phyloP scores from a whole-genome alignment of 2,329 filamentous ascomycete species.

The Drechslerella dactyloides region DNA sequence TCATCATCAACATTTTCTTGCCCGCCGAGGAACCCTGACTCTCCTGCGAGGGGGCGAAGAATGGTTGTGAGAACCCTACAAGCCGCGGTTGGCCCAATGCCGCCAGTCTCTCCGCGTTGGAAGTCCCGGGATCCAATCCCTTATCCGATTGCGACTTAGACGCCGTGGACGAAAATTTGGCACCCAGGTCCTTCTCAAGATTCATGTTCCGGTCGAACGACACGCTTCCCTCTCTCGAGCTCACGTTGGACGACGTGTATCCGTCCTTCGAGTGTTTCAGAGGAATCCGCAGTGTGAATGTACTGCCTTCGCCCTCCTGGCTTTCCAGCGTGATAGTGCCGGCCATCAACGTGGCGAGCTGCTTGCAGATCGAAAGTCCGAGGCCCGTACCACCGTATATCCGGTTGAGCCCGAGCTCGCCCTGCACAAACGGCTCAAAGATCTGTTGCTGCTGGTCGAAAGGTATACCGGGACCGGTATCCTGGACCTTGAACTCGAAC shows the following conservation, averaged over 20 bases:
- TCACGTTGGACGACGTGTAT: slow-evolving; percentile 28
- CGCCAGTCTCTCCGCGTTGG: slow-evolving; percentile 60
- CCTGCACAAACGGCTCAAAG: slow-evolving; percentile 93
- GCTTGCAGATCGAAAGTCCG: slow-evolving; percentile 86
- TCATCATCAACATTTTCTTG: slow-evolving; percentile 35
- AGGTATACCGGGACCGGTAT: slow-evolving; percentile 85
- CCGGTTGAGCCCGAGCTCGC: slow-evolving; percentile 83
- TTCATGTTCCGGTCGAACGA: slow-evolving; percentile 26
- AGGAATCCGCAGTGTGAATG: slow-evolving; percentile 82
- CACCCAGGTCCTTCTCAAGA: slow-evolving; percentile 20
- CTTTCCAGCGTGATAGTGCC: slow-evolving; percentile 76
- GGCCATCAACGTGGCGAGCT: slow-evolving; percentile 86
- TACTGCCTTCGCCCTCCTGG: slow-evolving; percentile 74
- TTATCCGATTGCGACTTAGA: slow-evolving; percentile 18
- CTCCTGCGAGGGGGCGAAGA: slow-evolving; percentile 64
- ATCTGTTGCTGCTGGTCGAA: slow-evolving; percentile 78
- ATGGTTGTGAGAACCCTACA: slow-evolving; percentile 81
- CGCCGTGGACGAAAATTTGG: not conserved
- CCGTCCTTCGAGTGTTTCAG: slow-evolving; percentile 34
- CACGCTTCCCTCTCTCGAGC: slow-evolving; percentile 46
- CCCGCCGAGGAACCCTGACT: not conserved
- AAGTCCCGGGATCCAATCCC: slow-evolving; percentile 27
- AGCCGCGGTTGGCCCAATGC: slow-evolving; percentile 71
- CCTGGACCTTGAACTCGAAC: slow-evolving; percentile 88
- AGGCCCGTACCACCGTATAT: slow-evolving; percentile 89